Conservation (phyloP, 1,139 yeast species). For the Zygosaccharomyces pseudobailii region DNA sequence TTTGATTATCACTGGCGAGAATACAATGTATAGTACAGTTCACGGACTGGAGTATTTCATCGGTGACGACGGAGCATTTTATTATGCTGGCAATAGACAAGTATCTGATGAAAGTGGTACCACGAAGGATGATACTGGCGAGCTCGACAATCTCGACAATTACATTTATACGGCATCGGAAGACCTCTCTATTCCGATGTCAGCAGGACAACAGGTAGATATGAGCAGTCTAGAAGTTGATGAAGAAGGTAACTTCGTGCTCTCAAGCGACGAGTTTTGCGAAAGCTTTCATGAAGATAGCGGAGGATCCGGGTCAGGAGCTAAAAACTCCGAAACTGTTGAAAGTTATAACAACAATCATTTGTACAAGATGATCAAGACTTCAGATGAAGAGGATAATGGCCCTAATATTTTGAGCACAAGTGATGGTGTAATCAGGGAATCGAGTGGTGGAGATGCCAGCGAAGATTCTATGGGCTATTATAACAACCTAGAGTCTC, state of each 20-base stretch:
- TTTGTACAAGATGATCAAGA: constrained; percentile 15
- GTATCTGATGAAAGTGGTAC: constrained; percentile 10
- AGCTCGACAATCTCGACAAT: constrained; percentile 9
- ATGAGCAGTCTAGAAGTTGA: constrained; percentile 18
- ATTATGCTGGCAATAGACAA: constrained; percentile 18
- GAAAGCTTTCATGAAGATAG: constrained; percentile 6
- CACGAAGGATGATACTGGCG: constrained; percentile 6
- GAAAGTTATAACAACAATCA: constrained; percentile 21
- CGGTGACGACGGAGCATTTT: constrained; percentile 25
- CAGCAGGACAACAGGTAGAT: constrained; percentile 7
- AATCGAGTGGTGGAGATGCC: neutral
- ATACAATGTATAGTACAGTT: constrained; percentile 18
- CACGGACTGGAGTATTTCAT: constrained; percentile 23
- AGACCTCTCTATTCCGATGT: constrained; percentile 5
- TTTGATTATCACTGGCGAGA: constrained; percentile 18
- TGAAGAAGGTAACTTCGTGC: constrained; percentile 21
- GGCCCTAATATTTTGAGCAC: neutral
- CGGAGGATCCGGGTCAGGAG: constrained; percentile 6
- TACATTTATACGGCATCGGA: constrained; percentile 10
- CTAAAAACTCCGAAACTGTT: constrained; percentile 17
- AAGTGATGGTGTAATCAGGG: neutral
- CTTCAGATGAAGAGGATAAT: neutral
- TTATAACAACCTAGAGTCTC: neutral
- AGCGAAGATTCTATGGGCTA: neutral
- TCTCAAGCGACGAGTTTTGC: constrained; percentile 12